These are phyloP conservation scores for Globisporangium lucens DNA, from an alignment of 352 stramenopile species.

Conservation along the genomic window DNA sequence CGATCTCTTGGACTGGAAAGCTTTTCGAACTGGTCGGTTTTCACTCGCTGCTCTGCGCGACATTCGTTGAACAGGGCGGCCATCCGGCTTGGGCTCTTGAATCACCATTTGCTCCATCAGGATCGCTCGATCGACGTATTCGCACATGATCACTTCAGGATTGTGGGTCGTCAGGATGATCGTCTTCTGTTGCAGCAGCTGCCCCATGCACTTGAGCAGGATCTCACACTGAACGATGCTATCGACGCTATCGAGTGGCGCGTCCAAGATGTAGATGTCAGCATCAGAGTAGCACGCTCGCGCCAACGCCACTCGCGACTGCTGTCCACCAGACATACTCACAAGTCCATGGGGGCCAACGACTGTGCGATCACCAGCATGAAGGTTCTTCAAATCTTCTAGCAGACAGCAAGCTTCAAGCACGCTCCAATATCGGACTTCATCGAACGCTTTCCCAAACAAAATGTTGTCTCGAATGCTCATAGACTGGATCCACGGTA, in stretches of 20 bases:
- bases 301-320: slow-evolving; percentile 51
- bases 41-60: slow-evolving; percentile 8
- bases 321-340: slow-evolving; percentile 57
- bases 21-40: neutral
- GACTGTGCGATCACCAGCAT: slow-evolving; percentile 53
- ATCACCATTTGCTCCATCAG: slow-evolving; percentile 31
- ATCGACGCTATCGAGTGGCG: slow-evolving; percentile 52
- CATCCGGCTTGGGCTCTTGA: slow-evolving; percentile 22
- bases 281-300: slow-evolving; percentile 54
- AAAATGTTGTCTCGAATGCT: slow-evolving; percentile 97
- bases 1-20: slow-evolving; percentile 16
- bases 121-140: slow-evolving; percentile 39
- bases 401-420: slow-evolving; percentile 55
- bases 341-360: slow-evolving; percentile 43
- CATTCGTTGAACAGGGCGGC: slow-evolving; percentile 22
- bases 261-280: slow-evolving; percentile 51
- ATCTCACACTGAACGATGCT: slow-evolving; percentile 58
- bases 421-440: slow-evolving; percentile 58
- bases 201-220: slow-evolving; percentile 50
- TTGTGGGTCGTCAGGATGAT: slow-evolving; percentile 57
- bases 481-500: slow-evolving; percentile 95
- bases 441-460: slow-evolving; percentile 86
- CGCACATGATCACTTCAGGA: slow-evolving; percentile 41
- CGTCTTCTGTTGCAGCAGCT: slow-evolving; percentile 50
- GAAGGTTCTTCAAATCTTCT: slow-evolving; percentile 38